These are phyloP conservation scores for Pseudogymnoascus sp. DNA, from an alignment of 2,329 filamentous ascomycete genomes.

Conservation along the genomic window DNA sequence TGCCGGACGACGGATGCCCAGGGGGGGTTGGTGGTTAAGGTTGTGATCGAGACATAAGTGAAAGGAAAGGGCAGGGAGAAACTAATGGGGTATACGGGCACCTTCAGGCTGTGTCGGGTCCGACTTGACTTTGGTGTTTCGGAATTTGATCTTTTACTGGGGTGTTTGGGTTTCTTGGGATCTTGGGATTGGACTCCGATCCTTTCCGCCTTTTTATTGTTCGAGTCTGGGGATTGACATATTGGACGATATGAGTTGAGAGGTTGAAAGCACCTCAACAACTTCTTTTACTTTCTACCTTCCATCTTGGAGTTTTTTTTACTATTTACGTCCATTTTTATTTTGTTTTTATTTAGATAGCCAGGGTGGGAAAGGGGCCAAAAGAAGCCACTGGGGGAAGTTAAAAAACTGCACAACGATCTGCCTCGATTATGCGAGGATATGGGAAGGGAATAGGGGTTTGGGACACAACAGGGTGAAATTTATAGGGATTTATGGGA, in stretches of 20 bases:
- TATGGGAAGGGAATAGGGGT: background rate
- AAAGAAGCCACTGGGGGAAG: background rate
- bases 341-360: background rate
- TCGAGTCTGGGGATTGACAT: background rate
- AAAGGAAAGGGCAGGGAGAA: background rate
- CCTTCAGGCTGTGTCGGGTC: background rate
- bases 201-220: background rate
- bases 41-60: background rate
- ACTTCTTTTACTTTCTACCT: background rate
- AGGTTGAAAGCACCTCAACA: background rate
- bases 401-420: background rate
- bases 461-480: background rate
- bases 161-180: background rate
- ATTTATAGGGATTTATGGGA: background rate
- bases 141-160: background rate
- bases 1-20: conserved; percentile 58
- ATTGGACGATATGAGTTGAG: background rate
- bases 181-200: background rate
- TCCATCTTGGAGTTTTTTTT: background rate
- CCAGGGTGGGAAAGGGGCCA: background rate
- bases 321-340: background rate
- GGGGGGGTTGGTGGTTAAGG: conserved; percentile 35
- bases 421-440: background rate
- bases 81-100: background rate
- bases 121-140: background rate